Conservation (phyloP, 208 protist species). For the Leishmania turanica region DNA sequence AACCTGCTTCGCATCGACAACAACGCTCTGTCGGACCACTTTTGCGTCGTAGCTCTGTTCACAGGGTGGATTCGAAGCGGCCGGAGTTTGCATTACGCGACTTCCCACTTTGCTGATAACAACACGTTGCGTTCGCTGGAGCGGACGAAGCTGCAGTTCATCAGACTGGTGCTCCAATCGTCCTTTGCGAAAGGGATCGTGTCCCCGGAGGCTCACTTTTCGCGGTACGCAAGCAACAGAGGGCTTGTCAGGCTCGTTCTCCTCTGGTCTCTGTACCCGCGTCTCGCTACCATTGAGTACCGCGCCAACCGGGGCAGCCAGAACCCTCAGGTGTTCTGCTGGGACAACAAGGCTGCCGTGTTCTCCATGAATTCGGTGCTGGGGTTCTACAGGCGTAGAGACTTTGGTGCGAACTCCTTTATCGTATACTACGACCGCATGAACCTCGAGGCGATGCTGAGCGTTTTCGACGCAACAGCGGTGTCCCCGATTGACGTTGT, state of each 20-base stretch:
- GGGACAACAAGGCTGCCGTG: slow-evolving; percentile 77
- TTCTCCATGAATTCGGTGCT: slow-evolving; percentile 62
- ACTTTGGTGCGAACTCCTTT: slow-evolving; percentile 57
- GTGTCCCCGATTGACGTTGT: slow-evolving; percentile 72
- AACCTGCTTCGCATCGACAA: slow-evolving; percentile 58
- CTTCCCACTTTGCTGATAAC: slow-evolving; percentile 74
- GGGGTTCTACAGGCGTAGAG: slow-evolving; percentile 38
- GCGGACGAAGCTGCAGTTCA: slow-evolving; percentile 81
- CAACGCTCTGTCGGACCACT: slow-evolving; percentile 73
- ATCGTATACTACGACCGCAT: slow-evolving; percentile 84
- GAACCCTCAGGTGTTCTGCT: slow-evolving; percentile 69
- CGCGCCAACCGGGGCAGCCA: slow-evolving; percentile 48
- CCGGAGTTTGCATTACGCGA: slow-evolving; percentile 60
- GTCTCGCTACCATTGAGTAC: slow-evolving; percentile 79
- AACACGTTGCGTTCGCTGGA: slow-evolving; percentile 76
- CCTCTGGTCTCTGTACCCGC: slow-evolving; percentile 83
- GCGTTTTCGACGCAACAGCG: slow-evolving; percentile 72
- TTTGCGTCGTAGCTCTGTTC: slow-evolving; percentile 71
- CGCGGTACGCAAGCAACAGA: slow-evolving; percentile 69
- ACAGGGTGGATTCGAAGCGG: slow-evolving; percentile 69
- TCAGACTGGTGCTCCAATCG: slow-evolving; percentile 67
- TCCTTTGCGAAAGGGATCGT: slow-evolving; percentile 56
- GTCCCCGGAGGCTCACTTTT: slow-evolving; percentile 46
- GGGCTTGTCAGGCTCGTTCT: slow-evolving; percentile 74
- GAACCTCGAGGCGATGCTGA: slow-evolving; percentile 76